Percentiles rank a stretch among this genome's conserved stretches.
These are phyloP conservation scores for Jaltomata sinuosa DNA, from an alignment of 257 asterid genomes.

Conservation along the genomic window DNA sequence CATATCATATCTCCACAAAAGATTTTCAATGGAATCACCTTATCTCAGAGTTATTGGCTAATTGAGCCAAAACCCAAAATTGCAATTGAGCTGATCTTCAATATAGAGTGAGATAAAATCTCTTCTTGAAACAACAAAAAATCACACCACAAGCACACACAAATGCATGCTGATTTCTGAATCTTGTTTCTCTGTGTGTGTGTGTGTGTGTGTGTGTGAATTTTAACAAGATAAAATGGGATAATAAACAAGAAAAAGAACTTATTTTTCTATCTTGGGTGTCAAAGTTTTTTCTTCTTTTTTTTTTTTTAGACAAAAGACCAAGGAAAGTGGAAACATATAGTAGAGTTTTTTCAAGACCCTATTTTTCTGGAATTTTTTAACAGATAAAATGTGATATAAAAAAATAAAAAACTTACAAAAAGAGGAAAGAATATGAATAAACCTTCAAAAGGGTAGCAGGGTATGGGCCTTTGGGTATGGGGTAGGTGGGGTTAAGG, in stretches of 20 bases:
- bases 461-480: background rate
- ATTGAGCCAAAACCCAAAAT: background rate
- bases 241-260: background rate
- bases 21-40: background rate
- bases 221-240: background rate
- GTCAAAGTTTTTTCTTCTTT: background rate
- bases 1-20: background rate
- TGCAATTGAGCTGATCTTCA: background rate
- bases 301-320: no score
- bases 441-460: background rate
- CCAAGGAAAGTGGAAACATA: no score
- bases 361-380: background rate
- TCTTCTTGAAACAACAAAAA: background rate
- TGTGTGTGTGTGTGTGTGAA: background rate
- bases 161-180: background rate
- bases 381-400: background rate
- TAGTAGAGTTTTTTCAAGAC: no score
- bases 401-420: background rate
- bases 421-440: background rate
- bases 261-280: background rate
- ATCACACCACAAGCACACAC: background rate
- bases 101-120: background rate
- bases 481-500: background rate
- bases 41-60: no score
- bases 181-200: background rate